Evolutionary conservation across 345 rosid genomes (phyloP).

Genomic region (Acer campestre): DNA sequence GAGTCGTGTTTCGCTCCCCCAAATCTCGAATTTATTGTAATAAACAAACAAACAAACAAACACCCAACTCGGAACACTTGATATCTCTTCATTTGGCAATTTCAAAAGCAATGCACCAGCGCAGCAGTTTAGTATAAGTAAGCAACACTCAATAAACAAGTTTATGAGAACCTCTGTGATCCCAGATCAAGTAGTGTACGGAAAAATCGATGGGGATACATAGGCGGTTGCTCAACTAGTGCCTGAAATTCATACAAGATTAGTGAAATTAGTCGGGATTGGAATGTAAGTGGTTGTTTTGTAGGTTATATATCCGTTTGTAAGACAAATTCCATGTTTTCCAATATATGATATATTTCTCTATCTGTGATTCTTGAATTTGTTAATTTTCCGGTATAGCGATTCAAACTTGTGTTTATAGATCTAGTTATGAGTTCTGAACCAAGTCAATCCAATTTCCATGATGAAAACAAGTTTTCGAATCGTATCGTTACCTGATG

Average conservation of each 20-base stretch:
- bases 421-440: background rate
- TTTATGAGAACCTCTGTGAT: conserved; percentile 45
- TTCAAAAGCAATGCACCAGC: background rate
- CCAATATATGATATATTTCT: background rate
- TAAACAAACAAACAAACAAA: too few species aligned
- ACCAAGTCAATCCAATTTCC: background rate
- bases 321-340: background rate
- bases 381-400: background rate
- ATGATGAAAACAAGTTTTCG: background rate
- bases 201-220: conserved; percentile 79
- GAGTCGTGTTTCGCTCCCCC: too few species aligned
- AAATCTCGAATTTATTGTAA: too few species aligned
- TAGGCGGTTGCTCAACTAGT: conserved; percentile 77
- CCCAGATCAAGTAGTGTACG: conserved; percentile 81
- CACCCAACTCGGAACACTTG: background rate
- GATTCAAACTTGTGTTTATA: background rate
- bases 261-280: background rate
- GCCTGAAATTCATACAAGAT: conserved; percentile 51
- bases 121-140: background rate
- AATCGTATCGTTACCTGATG: conserved; percentile 65
- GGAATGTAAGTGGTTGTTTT: background rate
- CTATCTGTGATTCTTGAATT: background rate
- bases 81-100: background rate
- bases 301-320: background rate
- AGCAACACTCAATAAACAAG: background rate